Evolutionary conservation across 345 rosid species (phyloP), one percentile per base, ranked within the genome.

Genomic region (Brassica nigra): DNA sequence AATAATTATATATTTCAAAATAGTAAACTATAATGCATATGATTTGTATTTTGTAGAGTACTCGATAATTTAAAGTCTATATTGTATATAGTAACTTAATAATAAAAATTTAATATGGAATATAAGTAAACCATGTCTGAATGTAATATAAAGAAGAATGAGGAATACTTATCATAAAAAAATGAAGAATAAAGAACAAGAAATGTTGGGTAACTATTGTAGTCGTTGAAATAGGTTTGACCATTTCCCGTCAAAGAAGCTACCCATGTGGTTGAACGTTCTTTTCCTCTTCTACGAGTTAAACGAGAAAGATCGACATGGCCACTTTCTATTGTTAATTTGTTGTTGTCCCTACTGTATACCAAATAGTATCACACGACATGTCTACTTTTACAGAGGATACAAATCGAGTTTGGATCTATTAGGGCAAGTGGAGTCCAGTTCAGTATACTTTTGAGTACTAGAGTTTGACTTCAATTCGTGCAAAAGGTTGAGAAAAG

Each of bases 171-270:
- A 34, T 34, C 37, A 5, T 7, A 34, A 34, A 34, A 34, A 34
- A 5, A 34, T 34, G 37, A 34, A 34, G 37, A 42, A 42, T 42
- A 14, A 42, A 72, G 75, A 74, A 68, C 2, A 74, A 68, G 47
- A 79, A 79, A 62, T 42, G 34, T 8, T 14, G 34, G 3, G 18
- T 34, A 72, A 78, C 34, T 12, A 47, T 8, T 12, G 6, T 62
- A 68, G 75, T 80, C 79, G 8, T 37, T 74, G 71, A 80, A 80
- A 69, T 33, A 62, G 34, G 36, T 75, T 74, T 68, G 78, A 80
- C 83, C 79, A 80, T 80, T 52, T 80, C 83, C 79, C 83, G 79
- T 80, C 83, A 80, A 80, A 80, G 59, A 37, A 80, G 83, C 70
- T 67, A 79, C 20, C 42, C 0, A 33, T 15, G 31, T 62, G n/a